Evolutionary conservation across 1,284 basidiomycete species (phyloP), one percentile per base, ranked within the genome.

Genomic region (Ganoderma meredithae): DNA sequence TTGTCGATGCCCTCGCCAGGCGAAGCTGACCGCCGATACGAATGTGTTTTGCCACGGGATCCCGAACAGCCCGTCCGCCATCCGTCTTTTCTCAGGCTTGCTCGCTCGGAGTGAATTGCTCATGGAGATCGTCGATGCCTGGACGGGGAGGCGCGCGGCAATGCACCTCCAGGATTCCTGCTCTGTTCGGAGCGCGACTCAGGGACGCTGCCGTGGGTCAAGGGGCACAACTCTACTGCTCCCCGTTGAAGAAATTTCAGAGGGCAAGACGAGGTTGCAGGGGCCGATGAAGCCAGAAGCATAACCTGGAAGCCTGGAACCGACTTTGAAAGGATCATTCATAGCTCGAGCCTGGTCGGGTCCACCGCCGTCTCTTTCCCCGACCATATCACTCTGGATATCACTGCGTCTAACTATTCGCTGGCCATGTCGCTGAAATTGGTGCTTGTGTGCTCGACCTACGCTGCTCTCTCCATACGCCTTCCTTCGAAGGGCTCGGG

Each of bases 11-110:
- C 36, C 6, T 36, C 36, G 17, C 22, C 47, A 49, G 47, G n/a
- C 1, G 19, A 49, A 49, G 47, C 47, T 19, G 1, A 10, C 19
- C 3, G 31, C 55, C 10, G 36, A 15, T n/a, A 33, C 55, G 6
- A 33, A 39, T 15, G 55, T 58, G 12, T 58, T 36, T 31, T 19
- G 13, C 55, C 55, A 13, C 31, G 12, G 5, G 31, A 58, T 58
- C 31, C 55, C 55, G 31, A 19, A 36, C 17, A 58, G 55, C 31
- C 31, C 55, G 12, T 58, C n/a, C 17, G 33, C 27, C 13, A 39
- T 58, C 9, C 55, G 55, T 9, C 55, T 58, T n/a, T 58, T 58
- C 31, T 31, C 55, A 8, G 55, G 55, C 25, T 33, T 31, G 25
- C 12, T 58, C 55, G 27, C 17, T 31, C 31, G n/a, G 13, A n/a